Conservation (phyloP, 2,329 filamentous ascomycete genomes). For the Blastomyces silverae region DNA sequence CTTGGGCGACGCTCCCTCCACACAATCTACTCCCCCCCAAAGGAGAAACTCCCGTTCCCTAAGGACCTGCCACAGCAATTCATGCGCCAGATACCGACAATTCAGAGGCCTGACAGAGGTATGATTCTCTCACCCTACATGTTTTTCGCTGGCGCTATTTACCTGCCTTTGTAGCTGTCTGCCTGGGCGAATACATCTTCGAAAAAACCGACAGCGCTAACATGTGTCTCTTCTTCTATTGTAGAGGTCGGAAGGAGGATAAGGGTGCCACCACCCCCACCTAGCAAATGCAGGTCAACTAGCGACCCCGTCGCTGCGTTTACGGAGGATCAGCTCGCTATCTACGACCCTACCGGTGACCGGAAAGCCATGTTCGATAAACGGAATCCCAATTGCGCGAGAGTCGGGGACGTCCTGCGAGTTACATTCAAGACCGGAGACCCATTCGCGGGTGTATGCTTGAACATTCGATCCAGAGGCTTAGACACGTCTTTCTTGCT, state of each 20-base stretch:
- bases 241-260: slow-evolving; percentile 43
- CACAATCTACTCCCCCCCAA: slow-evolving; percentile 43
- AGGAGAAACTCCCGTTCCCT: slow-evolving; percentile 38
- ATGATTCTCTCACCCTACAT: slow-evolving; percentile 18
- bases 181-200: not conserved
- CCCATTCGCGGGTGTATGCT: slow-evolving; percentile 80
- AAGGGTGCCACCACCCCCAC: slow-evolving; percentile 48
- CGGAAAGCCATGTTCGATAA: slow-evolving; percentile 72
- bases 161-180: not conserved
- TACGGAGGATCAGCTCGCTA: slow-evolving; percentile 59
- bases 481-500: slow-evolving; percentile 83
- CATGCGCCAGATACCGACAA: slow-evolving; percentile 38
- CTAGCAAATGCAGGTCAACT: slow-evolving; percentile 47
- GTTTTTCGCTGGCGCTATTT: not conserved
- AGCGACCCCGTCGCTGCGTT: slow-evolving; percentile 62
- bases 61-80: slow-evolving; percentile 39
- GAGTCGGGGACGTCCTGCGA: slow-evolving; percentile 83
- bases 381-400: slow-evolving; percentile 68
- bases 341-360: slow-evolving; percentile 77
- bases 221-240: slow-evolving; percentile 5
- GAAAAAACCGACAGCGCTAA: not conserved
- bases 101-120: slow-evolving; percentile 37
- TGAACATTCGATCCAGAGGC: slow-evolving; percentile 80
- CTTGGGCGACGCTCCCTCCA: slow-evolving; percentile 45
- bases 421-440: slow-evolving; percentile 79